phyloP scores from a whole-genome alignment of 164 flowering plant species.

The Stephania japonica region DNA sequence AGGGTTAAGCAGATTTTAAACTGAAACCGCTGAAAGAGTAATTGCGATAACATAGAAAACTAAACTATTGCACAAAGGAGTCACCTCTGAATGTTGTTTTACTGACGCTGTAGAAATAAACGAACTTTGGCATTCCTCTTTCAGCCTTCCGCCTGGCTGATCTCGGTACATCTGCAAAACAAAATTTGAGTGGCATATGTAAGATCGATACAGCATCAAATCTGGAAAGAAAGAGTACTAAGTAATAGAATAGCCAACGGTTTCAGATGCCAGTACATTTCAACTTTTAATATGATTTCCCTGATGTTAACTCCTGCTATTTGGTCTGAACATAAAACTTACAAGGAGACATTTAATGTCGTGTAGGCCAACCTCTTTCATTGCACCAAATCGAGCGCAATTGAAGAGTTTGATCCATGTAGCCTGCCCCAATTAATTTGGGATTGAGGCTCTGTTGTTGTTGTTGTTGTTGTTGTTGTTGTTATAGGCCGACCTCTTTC shows the following conservation, averaged over 20 bases:
- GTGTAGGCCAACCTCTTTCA: no score
- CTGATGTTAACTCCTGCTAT: neutral
- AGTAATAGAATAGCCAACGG: neutral
- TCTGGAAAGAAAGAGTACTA: neutral
- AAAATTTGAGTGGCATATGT: neutral
- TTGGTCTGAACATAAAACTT: neutral
- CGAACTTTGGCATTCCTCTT: constrained; percentile 53
- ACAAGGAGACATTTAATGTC: neutral
- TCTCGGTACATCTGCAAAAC: constrained; percentile 68
- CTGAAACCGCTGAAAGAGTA: neutral
- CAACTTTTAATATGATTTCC: neutral
- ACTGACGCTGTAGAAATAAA: constrained; percentile 55
- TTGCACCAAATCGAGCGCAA: no score
- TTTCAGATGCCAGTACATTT: neutral
- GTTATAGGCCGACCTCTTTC: neutral
- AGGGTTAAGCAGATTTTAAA: neutral
- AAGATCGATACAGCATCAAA: neutral
- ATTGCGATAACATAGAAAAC: neutral
- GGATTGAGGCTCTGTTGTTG: no score
- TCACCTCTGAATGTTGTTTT: constrained; percentile 85
- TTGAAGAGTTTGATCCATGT: no score
- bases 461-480: no score
- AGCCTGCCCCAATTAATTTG: no score
- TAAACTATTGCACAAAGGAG: neutral
- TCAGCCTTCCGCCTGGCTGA: constrained; percentile 76